Evolutionary conservation across 371 early-diverging fungal genomes (phyloP), one percentile per base, ranked within the genome.

Genomic region (Enteropsectra breve): DNA sequence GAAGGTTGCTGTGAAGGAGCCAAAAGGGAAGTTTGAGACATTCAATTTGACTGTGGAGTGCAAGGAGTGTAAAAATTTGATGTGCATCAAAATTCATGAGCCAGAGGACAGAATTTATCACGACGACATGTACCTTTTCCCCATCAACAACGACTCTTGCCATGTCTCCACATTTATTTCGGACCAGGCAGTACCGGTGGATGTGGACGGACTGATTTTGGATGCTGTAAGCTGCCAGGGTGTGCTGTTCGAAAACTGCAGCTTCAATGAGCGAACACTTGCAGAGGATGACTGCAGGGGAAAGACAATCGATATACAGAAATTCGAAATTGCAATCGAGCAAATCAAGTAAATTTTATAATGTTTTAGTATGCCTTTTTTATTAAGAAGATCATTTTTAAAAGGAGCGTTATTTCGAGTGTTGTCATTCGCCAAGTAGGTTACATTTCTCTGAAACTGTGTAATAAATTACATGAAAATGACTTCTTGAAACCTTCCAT

Each of bases 121-220:
- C 13, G 57, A 56, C 45, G 57, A 56, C 6, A 56, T 24, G 21
- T 6, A 56, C 6, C 55, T 56, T 15, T 56, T n/a, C 11, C 60
- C 45, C 11, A 15, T 60, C 13, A 23, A 13, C 5, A 23, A 50
- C 33, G 60, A 53, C 8, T 8, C 8, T 23, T 60, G 60, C 52
- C 55, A 54, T 26, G 24, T 60, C 30, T 60, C 60, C 6, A 50
- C 49, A 4, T 28, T 60, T 6, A 6, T 8, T 15, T 60, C 60
- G 5, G 60, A 60, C 52, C 48, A 29, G 4, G 60, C 60, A 6
- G 49, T 60, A 15, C 37, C 50, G 5, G 5, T n/a, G 11, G 52
- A 43, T 60, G 60, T 60, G 55, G 52, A 60, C 30, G 60, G 52
- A 52, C 60, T 60, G 8, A 60, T 60, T 50, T 30, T 60, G 49